Conservation (phyloP, 164 flowering plant genomes). For the Magnolia sinica region DNA sequence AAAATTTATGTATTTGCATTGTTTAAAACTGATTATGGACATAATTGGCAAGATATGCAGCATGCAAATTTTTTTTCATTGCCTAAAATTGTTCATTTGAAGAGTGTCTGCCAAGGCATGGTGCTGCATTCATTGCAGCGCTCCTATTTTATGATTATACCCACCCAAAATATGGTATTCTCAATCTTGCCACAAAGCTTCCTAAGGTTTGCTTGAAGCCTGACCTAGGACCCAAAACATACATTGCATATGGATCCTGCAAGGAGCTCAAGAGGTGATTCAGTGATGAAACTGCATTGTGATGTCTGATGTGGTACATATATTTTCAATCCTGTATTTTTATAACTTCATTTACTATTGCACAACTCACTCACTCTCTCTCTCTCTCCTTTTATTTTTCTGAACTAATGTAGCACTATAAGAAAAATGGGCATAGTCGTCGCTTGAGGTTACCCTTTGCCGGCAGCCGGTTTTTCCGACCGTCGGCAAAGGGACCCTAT, state of each 20-base stretch:
- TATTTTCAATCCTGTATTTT: not conserved
- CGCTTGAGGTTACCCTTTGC: no score
- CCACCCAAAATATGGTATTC: constrained; percentile 54
- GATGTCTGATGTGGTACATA: constrained; percentile 80
- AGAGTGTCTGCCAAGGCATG: constrained; percentile 74
- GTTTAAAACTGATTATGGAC: no score
- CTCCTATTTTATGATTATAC: constrained; percentile 74
- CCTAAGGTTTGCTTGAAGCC: constrained; percentile 57
- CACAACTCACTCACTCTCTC: no score
- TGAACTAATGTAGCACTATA: no score
- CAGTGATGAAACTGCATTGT: constrained; percentile 78
- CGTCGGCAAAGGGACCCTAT: no score
- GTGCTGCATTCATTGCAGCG: constrained; percentile 61
- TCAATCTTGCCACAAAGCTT: constrained; percentile 68
- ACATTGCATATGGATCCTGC: constrained; percentile 65
- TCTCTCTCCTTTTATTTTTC: no score
- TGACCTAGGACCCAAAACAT: constrained; percentile 77
- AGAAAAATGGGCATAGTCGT: no score
- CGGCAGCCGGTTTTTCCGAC: no score
- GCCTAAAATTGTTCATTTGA: constrained; percentile 35
- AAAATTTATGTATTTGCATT: no score
- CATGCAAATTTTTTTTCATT: no score
- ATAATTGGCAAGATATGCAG: no score
- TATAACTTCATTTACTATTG: no score
- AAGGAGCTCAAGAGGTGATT: constrained; percentile 85